phyloP scores from a whole-genome alignment of 371 early-diverging fungal genomes.

The Mycotypha africana region DNA sequence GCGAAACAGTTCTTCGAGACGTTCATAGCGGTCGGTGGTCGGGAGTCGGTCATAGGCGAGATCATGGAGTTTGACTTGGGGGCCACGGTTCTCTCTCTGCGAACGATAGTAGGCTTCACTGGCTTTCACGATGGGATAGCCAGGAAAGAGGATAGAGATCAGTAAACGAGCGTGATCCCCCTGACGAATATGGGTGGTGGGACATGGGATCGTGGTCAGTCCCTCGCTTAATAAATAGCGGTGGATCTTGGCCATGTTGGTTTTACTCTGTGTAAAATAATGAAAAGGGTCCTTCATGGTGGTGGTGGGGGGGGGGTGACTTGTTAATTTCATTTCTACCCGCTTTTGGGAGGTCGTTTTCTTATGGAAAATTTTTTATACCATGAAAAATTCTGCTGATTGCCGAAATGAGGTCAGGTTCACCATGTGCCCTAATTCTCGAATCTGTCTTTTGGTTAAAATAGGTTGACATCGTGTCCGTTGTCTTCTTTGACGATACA shows the following conservation, averaged over 20 bases:
- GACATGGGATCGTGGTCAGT: slow-evolving; percentile 12
- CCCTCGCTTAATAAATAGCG: slow-evolving; percentile 15
- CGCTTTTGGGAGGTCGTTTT: background rate
- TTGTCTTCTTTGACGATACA: slow-evolving; percentile 14
- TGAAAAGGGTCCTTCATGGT: slow-evolving; percentile 23
- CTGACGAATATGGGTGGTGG: slow-evolving; percentile 11
- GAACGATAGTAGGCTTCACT: slow-evolving; percentile 18
- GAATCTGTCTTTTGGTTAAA: slow-evolving; percentile 21
- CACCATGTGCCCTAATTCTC: slow-evolving; percentile 20
- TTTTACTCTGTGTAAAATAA: slow-evolving; percentile 19
- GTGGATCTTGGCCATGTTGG: slow-evolving; percentile 17
- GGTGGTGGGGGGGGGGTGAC: too few relatives aligned
- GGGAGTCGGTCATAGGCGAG: slow-evolving; percentile 35
- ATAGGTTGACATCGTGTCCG: slow-evolving; percentile 20
- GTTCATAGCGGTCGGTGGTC: slow-evolving; percentile 24
- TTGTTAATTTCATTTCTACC: too few relatives aligned
- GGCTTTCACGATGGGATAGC: slow-evolving; percentile 24
- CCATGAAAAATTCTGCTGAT: slow-evolving; percentile 27
- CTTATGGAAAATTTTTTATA: background rate
- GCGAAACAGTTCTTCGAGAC: slow-evolving; percentile 26
- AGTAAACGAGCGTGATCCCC: slow-evolving; percentile 19
- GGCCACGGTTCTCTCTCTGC: slow-evolving; percentile 12
- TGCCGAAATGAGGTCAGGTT: slow-evolving; percentile 16
- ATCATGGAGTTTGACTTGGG: slow-evolving; percentile 6
- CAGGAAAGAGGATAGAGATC: slow-evolving; percentile 25